Evolutionary conservation across 768 basidiomycete genomes (phyloP), one percentile per base, ranked within the genome.

Genomic region (Leccinum imitatum): DNA sequence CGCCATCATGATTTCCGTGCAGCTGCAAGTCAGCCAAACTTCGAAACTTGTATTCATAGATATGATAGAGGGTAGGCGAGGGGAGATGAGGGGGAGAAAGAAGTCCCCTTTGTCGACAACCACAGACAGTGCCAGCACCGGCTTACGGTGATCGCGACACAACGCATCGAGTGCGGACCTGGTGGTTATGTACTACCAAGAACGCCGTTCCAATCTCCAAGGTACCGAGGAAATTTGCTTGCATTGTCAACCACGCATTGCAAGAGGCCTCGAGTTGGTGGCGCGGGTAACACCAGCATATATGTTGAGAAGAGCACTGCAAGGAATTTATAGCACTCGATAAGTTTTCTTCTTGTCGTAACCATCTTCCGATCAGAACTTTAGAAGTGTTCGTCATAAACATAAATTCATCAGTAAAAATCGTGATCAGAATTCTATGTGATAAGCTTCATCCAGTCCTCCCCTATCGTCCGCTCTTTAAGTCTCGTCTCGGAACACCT

Each of bases 171-270:
- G 3, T 37, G 52, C 53, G 53, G 58, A 41, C 21, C 58, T 30
- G 41, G 37, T 59, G 37, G n/a, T 46, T 19, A 46, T 46, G 44
- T 19, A 19, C 10, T 19, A 46, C 10, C 19, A 46, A 19, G 11
- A 23, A 46, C 5, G 21, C 31, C 19, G 33, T 62, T 54, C 17
- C 60, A 60, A 39, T 23, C n/a, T 54, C n/a, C 15, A 47, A 66
- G 56, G 53, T 56, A 33, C 58, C 61, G 53, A 63, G 56, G 31
- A 50, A n/a, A 54, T 25, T 13, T 35, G 44, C 35, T 11, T 33
- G 56, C 39, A 48, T 61, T 19, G 39, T 55, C 37, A 56, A 47
- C 53, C 53, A 39, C 21, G 50, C 53, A 44, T 53, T 44, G 58
- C 11, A 23, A 25, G 21, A 15, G 6, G 48, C 48, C 23, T 25